Percentiles rank a stretch among this genome's conserved stretches.
These are phyloP conservation scores for Apostasia shenzhenica DNA, from an alignment of 106 monocot species.

Conservation along the genomic window DNA sequence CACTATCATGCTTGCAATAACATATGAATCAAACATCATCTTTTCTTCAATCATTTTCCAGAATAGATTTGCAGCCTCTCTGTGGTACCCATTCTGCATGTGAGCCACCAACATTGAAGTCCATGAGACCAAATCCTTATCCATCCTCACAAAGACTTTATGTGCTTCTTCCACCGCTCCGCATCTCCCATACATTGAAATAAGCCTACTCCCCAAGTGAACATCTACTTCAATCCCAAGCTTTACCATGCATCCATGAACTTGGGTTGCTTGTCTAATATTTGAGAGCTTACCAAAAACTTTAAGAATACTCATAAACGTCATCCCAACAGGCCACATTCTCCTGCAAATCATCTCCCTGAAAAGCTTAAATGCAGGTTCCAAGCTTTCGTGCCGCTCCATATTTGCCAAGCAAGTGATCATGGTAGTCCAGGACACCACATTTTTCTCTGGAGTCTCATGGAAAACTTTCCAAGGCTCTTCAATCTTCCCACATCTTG, in stretches of 20 bases:
- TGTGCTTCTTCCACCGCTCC: constrained; percentile 40
- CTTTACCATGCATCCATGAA: constrained; percentile 55
- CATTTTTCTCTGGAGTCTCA: constrained; percentile 17
- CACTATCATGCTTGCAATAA: constrained; percentile 26
- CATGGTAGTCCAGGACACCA: constrained; percentile 54
- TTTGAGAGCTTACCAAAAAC: constrained; percentile 33
- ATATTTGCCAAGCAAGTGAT: constrained; percentile 38
- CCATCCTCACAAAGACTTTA: constrained; percentile 20
- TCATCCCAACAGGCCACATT: constrained; percentile 40
- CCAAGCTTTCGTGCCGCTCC: not conserved
- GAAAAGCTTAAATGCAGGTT: constrained; percentile 32
- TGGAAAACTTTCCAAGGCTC: constrained; percentile 36
- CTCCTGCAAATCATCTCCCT: constrained; percentile 38
- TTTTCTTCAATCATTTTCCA: constrained; percentile 28
- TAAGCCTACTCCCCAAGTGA: constrained; percentile 31
- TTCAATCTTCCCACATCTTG: constrained; percentile 29
- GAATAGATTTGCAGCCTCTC: constrained; percentile 34
- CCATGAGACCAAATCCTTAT: constrained; percentile 34
- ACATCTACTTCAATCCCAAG: constrained; percentile 40
- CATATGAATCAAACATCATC: constrained; percentile 30
- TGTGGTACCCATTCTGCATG: constrained; percentile 36
- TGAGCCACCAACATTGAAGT: constrained; percentile 52
- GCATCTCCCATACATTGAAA: constrained; percentile 66
- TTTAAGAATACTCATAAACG: constrained; percentile 50
- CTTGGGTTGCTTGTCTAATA: constrained; percentile 39